Evolutionary conservation across 1,284 basidiomycete genomes (phyloP).

Genomic region (Bondarzewia mesenterica): DNA sequence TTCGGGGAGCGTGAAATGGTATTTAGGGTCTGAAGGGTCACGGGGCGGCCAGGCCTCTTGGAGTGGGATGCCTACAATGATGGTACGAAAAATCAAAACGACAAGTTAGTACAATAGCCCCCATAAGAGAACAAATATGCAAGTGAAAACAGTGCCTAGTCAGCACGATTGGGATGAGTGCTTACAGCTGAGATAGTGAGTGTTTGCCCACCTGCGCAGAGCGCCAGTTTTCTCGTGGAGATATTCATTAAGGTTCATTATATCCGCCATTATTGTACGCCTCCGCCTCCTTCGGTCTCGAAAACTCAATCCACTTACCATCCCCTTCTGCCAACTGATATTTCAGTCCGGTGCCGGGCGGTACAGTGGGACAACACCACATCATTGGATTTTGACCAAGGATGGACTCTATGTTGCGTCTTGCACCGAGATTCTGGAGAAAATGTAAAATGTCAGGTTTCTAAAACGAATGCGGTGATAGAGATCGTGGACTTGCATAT

Average conservation of each 20-base stretch:
- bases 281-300: slow-evolving; percentile 5
- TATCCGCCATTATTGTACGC: slow-evolving; percentile 10
- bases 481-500: slow-evolving; percentile 56
- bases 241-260: slow-evolving; percentile 8
- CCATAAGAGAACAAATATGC: background rate
- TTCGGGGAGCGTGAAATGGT: slow-evolving; percentile 39
- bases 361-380: slow-evolving; percentile 77
- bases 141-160: background rate
- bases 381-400: slow-evolving; percentile 66
- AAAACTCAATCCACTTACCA: slow-evolving; percentile 69
- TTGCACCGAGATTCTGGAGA: slow-evolving; percentile 65
- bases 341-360: slow-evolving; percentile 68
- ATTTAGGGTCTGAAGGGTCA: slow-evolving; percentile 37
- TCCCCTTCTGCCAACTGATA: slow-evolving; percentile 66
- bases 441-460: slow-evolving; percentile 5
- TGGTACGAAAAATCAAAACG: background rate
- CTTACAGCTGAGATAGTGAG: slow-evolving; percentile 17
- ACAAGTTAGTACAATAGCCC: background rate
- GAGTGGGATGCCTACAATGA: slow-evolving; percentile 10
- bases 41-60: slow-evolving; percentile 47
- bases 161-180: slow-evolving; percentile 11
- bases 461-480: slow-evolving; percentile 1
- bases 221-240: background rate
- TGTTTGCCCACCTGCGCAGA: slow-evolving; percentile 16
- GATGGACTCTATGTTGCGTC: slow-evolving; percentile 69